Conservation (phyloP, 352 stramenopile genomes). For the Pythium aphanidermatum region DNA sequence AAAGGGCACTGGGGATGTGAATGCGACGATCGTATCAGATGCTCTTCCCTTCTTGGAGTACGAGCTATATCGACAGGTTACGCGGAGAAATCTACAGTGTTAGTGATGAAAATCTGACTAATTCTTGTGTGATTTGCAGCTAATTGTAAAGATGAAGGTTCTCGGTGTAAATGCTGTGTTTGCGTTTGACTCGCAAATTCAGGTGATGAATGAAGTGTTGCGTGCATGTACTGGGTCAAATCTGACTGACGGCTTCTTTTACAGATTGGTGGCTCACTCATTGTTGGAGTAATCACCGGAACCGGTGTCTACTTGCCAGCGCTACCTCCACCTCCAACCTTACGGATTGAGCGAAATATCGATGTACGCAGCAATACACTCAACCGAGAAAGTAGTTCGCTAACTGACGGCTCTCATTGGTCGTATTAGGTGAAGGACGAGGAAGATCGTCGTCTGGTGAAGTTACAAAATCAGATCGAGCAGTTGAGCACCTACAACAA, state of each 20-base stretch:
- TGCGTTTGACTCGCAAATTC: constrained; percentile 88
- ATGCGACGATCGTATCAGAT: constrained; percentile 95
- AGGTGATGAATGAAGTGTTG: no score
- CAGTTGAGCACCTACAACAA: constrained; percentile 78
- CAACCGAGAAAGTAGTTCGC: not conserved
- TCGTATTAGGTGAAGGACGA: constrained; percentile 92
- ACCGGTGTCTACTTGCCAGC: constrained; percentile 92
- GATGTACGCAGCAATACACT: constrained; percentile 43
- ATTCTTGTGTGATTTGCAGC: constrained; percentile 22
- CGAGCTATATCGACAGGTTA: constrained; percentile 95
- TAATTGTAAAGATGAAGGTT: constrained; percentile 89
- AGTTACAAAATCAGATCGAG: constrained; percentile 92
- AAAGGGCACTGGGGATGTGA: constrained; percentile 91
- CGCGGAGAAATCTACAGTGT: not conserved
- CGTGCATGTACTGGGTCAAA: no score
- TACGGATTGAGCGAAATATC: constrained; percentile 94
- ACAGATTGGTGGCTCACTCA: constrained; percentile 81
- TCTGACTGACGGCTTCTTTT: no score
- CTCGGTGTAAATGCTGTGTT: constrained; percentile 97
- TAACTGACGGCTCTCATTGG: not conserved
- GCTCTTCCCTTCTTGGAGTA: constrained; percentile 98
- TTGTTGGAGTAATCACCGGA: constrained; percentile 88
- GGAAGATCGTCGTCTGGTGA: constrained; percentile 90
- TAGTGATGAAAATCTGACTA: not conserved
- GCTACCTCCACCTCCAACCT: constrained; percentile 89